phyloP scores from a whole-genome alignment of 768 basidiomycete species.

The Suillus decipiens region DNA sequence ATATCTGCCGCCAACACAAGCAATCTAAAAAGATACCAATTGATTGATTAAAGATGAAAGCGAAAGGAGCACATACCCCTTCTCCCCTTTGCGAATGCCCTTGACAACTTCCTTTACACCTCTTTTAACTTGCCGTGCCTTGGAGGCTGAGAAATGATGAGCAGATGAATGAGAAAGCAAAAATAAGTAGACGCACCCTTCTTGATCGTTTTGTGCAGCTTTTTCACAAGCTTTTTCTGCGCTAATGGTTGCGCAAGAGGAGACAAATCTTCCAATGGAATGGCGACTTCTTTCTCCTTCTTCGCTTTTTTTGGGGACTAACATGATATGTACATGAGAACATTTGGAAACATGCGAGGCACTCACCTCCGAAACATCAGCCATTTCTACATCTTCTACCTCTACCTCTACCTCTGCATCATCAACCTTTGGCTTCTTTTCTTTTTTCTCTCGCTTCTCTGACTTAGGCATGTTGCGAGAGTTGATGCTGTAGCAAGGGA shows the following conservation, averaged over 20 bases:
- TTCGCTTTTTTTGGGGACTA: constrained; percentile 59
- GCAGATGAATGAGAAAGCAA: neutral
- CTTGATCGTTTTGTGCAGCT: constrained; percentile 93
- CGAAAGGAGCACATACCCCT: constrained; percentile 64
- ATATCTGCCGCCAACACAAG: constrained; percentile 95
- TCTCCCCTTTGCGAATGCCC: constrained; percentile 95
- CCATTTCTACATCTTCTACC: constrained; percentile 52
- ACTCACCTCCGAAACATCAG: constrained; percentile 36
- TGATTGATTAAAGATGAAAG: constrained; percentile 1
- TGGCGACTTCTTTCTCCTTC: constrained; percentile 64
- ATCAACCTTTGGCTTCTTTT: constrained; percentile 62
- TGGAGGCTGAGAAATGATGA: constrained; percentile 64
- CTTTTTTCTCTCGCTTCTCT: constrained; percentile 76
- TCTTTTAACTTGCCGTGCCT: constrained; percentile 92
- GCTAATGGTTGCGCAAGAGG: constrained; percentile 96
- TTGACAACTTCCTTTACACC: constrained; percentile 99
- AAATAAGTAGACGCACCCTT: constrained; percentile 54
- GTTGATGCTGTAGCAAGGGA: neutral
- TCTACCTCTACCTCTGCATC: constrained; percentile 30
- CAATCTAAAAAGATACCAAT: constrained; percentile 48
- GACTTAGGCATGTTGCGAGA: constrained; percentile 57
- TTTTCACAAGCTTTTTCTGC: constrained; percentile 90
- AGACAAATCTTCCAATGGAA: constrained; percentile 80
- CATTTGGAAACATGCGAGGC: constrained; percentile 6
- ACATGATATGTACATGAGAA: constrained; percentile 15